These are phyloP conservation scores for Phialocephala sp. DNA, from an alignment of 2,329 filamentous ascomycete genomes.

Conservation along the genomic window DNA sequence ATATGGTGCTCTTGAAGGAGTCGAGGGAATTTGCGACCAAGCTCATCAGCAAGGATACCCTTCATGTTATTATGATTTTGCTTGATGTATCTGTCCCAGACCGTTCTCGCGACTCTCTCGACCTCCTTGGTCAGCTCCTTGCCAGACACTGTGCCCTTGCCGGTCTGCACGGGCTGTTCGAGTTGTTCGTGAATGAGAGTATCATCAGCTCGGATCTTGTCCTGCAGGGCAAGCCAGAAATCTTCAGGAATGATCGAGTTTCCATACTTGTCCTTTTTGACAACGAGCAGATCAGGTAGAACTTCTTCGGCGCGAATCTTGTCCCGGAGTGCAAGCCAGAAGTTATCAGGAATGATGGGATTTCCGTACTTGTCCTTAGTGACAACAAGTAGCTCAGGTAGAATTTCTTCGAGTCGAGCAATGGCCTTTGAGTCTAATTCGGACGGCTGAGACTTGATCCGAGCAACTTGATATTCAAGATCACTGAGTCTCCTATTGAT, in stretches of 20 bases:
- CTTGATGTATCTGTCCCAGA: slow-evolving; percentile 29
- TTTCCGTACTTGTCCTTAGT: slow-evolving; percentile 57
- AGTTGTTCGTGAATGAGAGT: slow-evolving; percentile 17
- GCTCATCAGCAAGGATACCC: slow-evolving; percentile 23
- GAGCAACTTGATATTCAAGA: slow-evolving; percentile 35
- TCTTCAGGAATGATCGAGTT: slow-evolving; percentile 60
- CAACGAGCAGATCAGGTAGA: slow-evolving; percentile 62
- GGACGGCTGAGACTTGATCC: slow-evolving; percentile 18
- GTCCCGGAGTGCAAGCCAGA: slow-evolving; percentile 68
- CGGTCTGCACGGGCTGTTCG: slow-evolving; percentile 14
- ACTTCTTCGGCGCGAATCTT: slow-evolving; percentile 52
- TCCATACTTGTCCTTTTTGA: slow-evolving; percentile 58
- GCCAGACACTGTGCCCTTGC: slow-evolving; percentile 29
- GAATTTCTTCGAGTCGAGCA: slow-evolving; percentile 49
- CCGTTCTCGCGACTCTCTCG: slow-evolving; percentile 10
- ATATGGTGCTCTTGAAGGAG: slow-evolving; percentile 32
- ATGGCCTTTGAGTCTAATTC: slow-evolving; percentile 43
- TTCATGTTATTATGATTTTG: slow-evolving; percentile 27
- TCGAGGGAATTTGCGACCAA: slow-evolving; percentile 32
- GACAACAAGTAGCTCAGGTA: slow-evolving; percentile 65
- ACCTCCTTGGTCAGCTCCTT: slow-evolving; percentile 24
- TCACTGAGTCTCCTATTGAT: slow-evolving; percentile 32
- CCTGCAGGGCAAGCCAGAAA: slow-evolving; percentile 69
- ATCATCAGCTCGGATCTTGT: slow-evolving; percentile 55
- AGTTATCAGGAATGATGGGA: slow-evolving; percentile 60